Evolutionary conservation across 73 alveolate genomes (phyloP).

Genomic region (Chromera velia): DNA sequence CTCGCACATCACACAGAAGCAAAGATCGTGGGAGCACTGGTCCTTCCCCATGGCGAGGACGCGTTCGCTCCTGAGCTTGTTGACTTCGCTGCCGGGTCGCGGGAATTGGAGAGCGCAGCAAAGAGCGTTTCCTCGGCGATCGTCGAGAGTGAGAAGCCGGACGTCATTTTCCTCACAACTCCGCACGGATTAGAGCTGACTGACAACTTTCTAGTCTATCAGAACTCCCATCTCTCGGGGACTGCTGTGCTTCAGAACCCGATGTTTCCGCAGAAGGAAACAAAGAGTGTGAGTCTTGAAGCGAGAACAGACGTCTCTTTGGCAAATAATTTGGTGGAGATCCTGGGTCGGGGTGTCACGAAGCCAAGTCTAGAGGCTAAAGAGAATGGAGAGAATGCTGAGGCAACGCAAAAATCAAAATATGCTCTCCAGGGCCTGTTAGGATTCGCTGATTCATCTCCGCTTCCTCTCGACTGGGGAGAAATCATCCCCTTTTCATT

Average conservation of each 20-base stretch:
- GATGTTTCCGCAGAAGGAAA: background rate
- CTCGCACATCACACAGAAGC: constrained; percentile 1
- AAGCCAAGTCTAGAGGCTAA: too few relatives aligned
- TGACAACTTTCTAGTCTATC: background rate
- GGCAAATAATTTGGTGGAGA: background rate
- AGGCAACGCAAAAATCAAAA: too few relatives aligned
- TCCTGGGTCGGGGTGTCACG: too few relatives aligned
- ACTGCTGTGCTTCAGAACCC: too few relatives aligned
- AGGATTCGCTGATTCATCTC: constrained; percentile 20
- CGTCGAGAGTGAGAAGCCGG: background rate
- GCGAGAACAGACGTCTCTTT: background rate
- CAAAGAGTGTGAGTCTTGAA: background rate
- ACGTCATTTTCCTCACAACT: constrained; percentile 22
- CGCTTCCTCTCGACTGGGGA: constrained; percentile 37
- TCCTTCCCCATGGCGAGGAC: constrained; percentile 45
- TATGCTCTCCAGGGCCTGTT: too few relatives aligned
- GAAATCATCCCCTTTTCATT: constrained; percentile 21
- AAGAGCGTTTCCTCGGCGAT: background rate
- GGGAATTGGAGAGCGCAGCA: background rate
- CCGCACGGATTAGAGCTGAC: constrained; percentile 3
- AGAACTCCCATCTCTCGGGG: background rate
- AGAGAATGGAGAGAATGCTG: too few relatives aligned
- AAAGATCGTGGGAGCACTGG: constrained; percentile 10
- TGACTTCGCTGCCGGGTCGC: background rate
- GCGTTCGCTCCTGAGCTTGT: constrained; percentile 40